A percentile compares a stretch with the other conserved stretches of the same genome.
These are phyloP conservation scores for Steccherinum ochraceum DNA, from an alignment of 768 basidiomycete genomes.

Conservation along the genomic window DNA sequence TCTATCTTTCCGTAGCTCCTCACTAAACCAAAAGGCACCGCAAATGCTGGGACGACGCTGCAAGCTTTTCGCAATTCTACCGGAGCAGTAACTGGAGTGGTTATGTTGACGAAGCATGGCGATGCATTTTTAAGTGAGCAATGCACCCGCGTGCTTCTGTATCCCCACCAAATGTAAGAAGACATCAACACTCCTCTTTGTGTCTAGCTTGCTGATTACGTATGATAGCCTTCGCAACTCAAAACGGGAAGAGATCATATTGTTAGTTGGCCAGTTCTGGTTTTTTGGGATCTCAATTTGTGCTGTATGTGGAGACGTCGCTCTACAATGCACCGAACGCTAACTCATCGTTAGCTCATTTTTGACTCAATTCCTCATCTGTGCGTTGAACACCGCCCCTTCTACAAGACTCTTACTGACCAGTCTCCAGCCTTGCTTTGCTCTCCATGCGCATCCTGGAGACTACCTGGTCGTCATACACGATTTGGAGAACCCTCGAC, in stretches of 20 bases:
- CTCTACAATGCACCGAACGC: background rate
- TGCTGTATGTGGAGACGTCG: conserved; percentile 19
- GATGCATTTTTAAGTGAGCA: conserved; percentile 23
- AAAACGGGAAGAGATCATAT: conserved; percentile 40
- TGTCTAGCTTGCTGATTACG: too few species aligned
- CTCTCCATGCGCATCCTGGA: conserved; percentile 39
- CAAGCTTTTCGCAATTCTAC: background rate
- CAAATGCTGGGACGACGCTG: background rate
- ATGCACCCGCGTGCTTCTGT: conserved; percentile 40
- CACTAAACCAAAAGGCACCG: background rate
- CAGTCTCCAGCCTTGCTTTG: conserved; percentile 35
- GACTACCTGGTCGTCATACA: conserved; percentile 46
- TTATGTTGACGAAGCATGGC: conserved; percentile 15
- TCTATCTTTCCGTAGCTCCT: background rate
- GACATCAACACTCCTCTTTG: too few species aligned
- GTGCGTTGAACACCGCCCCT: conserved; percentile 23
- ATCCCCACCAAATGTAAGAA: conserved; percentile 39
- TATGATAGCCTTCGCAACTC: conserved; percentile 33
- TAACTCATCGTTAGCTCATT: conserved; percentile 25
- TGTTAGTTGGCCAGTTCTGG: conserved; percentile 48
- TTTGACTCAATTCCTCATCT: conserved; percentile 50
- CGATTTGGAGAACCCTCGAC: conserved; percentile 38
- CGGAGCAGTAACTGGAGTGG: conserved; percentile 21
- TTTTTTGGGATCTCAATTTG: conserved; percentile 44
- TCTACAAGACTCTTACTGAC: background rate